A percentile compares a stretch with the other conserved stretches of the same genome.
phyloP scores from a whole-genome alignment of 352 stramenopile species.

The Globisporangium middletonii region DNA sequence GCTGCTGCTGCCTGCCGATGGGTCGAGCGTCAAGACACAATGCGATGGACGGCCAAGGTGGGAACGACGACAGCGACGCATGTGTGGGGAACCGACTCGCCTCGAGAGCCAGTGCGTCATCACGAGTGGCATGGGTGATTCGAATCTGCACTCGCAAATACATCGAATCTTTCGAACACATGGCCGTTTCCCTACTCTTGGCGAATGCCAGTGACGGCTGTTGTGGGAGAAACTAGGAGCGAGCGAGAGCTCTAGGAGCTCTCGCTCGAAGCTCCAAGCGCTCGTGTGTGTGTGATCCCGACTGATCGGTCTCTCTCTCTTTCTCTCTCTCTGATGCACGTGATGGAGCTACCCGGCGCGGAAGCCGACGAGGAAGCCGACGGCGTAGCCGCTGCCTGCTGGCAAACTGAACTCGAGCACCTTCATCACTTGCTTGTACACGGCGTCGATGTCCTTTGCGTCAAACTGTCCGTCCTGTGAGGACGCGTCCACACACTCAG shows the following conservation, averaged over 20 bases:
- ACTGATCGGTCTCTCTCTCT: too few relatives aligned
- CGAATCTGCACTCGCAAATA: background rate
- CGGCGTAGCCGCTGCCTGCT: slow-evolving; percentile 64
- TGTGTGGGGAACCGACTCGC: background rate
- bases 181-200: background rate
- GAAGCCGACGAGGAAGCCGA: slow-evolving; percentile 74
- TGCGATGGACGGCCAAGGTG: background rate
- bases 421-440: slow-evolving; percentile 75
- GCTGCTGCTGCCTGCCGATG: background rate
- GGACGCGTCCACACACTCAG: too few relatives aligned
- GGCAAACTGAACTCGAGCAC: slow-evolving; percentile 76
- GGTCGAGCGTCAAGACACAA: background rate
- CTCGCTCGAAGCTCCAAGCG: too few relatives aligned
- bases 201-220: background rate
- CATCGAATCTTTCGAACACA: background rate
- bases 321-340: too few relatives aligned
- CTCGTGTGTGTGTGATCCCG: too few relatives aligned
- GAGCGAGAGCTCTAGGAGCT: too few relatives aligned
- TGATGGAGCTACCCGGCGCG: slow-evolving; percentile 55
- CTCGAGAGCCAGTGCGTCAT: background rate
- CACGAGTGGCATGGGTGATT: background rate
- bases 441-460: slow-evolving; percentile 65
- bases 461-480: slow-evolving; percentile 62
- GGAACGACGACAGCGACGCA: background rate
- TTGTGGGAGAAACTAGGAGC: too few relatives aligned